phyloP scores from a whole-genome alignment of 352 stramenopile genomes.

The Phytophthora aleatoria region DNA sequence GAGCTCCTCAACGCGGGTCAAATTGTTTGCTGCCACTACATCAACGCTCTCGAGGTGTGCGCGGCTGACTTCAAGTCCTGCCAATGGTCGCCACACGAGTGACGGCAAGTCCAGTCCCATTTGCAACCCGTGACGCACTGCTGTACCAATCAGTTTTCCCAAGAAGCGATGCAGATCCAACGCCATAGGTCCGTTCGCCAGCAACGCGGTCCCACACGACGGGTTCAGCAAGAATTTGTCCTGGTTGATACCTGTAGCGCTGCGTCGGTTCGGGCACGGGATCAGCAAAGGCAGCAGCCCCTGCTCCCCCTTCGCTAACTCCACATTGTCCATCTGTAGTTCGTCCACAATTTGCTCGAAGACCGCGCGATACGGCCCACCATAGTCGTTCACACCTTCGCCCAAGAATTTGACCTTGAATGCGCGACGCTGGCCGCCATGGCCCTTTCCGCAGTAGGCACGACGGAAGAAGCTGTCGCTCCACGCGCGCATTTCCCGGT shows the following conservation, averaged over 20 bases:
- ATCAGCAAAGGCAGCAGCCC: slow-evolving; percentile 88
- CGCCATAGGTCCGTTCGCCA: slow-evolving; percentile 88
- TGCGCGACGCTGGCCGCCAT: slow-evolving; percentile 96
- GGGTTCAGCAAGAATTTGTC: slow-evolving; percentile 93
- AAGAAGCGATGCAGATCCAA: slow-evolving; percentile 95
- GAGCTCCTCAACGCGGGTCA: slow-evolving; percentile 71
- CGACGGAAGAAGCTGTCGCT: slow-evolving; percentile 94
- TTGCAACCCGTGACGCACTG: slow-evolving; percentile 95
- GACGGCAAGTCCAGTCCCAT: slow-evolving; percentile 92
- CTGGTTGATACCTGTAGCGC: slow-evolving; percentile 87
- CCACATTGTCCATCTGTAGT: slow-evolving; percentile 91
- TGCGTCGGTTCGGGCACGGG: slow-evolving; percentile 88
- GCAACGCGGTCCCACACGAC: slow-evolving; percentile 77
- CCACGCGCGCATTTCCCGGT: slow-evolving; percentile 96
- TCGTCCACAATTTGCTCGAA: slow-evolving; percentile 98
- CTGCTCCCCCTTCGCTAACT: slow-evolving; percentile 85
- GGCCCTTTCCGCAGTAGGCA: slow-evolving; percentile 96
- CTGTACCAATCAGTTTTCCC: slow-evolving; percentile 96
- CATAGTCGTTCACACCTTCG: slow-evolving; percentile 99
- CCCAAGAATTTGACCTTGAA: slow-evolving; percentile 99
- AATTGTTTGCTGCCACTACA: slow-evolving; percentile 70
- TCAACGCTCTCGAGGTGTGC: slow-evolving; percentile 85
- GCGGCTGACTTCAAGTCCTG: slow-evolving; percentile 74
- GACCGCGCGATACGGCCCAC: slow-evolving; percentile 96
- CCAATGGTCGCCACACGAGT: slow-evolving; percentile 87